phyloP scores from a whole-genome alignment of 2,329 filamentous ascomycete genomes.

The Monosporascus sp. region DNA sequence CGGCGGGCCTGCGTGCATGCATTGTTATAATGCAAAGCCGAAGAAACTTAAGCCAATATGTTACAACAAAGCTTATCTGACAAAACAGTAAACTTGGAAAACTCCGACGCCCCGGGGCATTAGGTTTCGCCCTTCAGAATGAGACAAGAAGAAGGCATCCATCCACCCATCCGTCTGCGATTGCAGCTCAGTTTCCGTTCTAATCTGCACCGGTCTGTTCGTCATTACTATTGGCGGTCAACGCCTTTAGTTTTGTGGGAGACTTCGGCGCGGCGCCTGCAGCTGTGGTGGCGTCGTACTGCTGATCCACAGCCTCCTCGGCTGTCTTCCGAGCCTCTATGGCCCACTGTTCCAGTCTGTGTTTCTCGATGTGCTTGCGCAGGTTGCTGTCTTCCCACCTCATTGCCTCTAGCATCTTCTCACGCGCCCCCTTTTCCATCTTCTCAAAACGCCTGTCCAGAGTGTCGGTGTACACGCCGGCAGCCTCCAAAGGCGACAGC shows the following conservation, averaged over 20 bases:
- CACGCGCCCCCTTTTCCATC: slow-evolving; percentile 58
- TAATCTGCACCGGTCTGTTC: not conserved
- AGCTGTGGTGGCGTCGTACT: slow-evolving; percentile 22
- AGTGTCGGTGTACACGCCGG: slow-evolving; percentile 57
- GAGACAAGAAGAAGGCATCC: not conserved
- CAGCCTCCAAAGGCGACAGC: slow-evolving; percentile 46
- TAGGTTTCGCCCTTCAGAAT: not conserved
- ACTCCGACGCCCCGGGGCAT: not conserved
- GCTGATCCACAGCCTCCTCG: slow-evolving; percentile 22
- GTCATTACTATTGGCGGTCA: not conserved
- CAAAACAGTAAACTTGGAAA: not conserved
- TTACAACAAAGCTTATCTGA: not conserved
- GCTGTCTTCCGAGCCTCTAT: slow-evolving; percentile 23
- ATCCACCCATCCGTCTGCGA: not conserved
- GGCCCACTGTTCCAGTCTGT: slow-evolving; percentile 66
- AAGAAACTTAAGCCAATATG: not conserved
- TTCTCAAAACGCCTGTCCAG: slow-evolving; percentile 56
- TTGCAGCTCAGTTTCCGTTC: not conserved
- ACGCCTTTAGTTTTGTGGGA: slow-evolving; percentile 2
- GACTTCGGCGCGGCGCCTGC: slow-evolving; percentile 13
- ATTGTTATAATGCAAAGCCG: not conserved
- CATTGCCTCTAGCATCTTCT: slow-evolving; percentile 67
- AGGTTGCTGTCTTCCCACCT: slow-evolving; percentile 66
- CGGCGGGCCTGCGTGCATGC: not conserved
- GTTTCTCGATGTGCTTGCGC: slow-evolving; percentile 58